Base-by-base conservation (phyloP, 2,329 filamentous ascomycete species). In the Ascochyta clinopodiicola region DNA sequence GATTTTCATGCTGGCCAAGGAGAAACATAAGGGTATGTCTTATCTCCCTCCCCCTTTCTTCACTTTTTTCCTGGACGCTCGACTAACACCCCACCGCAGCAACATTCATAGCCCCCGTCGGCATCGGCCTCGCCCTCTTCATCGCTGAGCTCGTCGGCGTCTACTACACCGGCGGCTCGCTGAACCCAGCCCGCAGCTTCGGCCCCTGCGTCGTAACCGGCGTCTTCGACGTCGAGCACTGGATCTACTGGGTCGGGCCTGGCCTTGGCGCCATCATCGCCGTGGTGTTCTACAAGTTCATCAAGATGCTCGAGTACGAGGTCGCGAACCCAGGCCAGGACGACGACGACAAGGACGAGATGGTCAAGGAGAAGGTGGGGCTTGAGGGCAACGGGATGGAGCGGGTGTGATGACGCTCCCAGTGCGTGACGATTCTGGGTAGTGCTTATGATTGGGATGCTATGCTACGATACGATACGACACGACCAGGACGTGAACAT, bases 81-180 rank as follows among this genome's bases (percentile, higher is more conserved):
- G 5, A 21, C 49, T 59, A 43, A 61, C 35, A 29, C 15, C 24
- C 15, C 34, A 6, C 27, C 31, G 85, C 85, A 4, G 85, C 85
- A 3, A 91, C 88, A 0, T 90, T 84, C 68, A 76, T 91, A 2
- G 89, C 88, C 0, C 89, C 89, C 0, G 77, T 92, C 3, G 88
- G 86, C 12, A 90, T 92, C 64, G 90, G 89, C 1, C 76, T 91
- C 7, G 81, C 88, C 0, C 82, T 92, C 58, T 91, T 92, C 74
- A 82, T 91, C 50, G 77, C 77, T 0, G 79, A 85, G 54, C 64
- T 85, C 35, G 75, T 78, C 17, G 81, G 81, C 75, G 78, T 80
- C 21, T 79, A 74, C 68, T 80, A 78, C 63, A 80, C 78, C 3
- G 78, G 78, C 36, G 78, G 78, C 32, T 77, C 74, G 2, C 71